Conservation (phyloP, 2,329 filamentous ascomycete species). For the Tolypocladium endophyticum region DNA sequence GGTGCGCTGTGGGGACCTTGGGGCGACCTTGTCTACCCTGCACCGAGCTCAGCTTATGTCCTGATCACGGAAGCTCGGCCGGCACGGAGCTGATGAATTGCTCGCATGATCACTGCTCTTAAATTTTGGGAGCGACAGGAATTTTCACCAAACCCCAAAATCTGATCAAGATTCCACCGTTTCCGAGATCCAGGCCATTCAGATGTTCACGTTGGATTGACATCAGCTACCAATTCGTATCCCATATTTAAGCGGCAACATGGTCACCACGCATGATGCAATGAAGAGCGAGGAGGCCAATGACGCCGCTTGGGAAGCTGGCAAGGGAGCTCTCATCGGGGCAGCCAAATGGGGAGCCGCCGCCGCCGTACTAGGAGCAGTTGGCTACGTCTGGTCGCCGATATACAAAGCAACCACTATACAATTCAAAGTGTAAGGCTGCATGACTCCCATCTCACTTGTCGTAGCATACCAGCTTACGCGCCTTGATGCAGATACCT, state of each 20-base stretch:
- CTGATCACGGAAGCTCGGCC: constrained; percentile 1
- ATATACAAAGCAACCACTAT: constrained; percentile 63
- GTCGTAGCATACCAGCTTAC: not conserved
- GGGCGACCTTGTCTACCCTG: not conserved
- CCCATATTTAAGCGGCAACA: not conserved
- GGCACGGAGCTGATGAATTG: not conserved
- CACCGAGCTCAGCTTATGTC: not conserved
- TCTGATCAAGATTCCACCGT: not conserved
- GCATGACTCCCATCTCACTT: not conserved
- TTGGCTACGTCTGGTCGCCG: constrained; percentile 56
- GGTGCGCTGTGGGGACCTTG: constrained; percentile 1
- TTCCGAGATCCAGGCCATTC: not conserved
- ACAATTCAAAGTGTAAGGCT: constrained; percentile 64
- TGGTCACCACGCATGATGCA: constrained; percentile 36
- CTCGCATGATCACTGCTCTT: not conserved
- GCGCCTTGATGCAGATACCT: constrained; percentile 47
- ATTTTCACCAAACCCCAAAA: not conserved
- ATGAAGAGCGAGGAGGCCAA: constrained; percentile 57
- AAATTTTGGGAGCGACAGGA: not conserved
- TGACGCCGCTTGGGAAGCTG: constrained; percentile 61
- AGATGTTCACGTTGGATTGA: not conserved
- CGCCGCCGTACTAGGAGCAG: constrained; percentile 48
- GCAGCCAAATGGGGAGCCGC: constrained; percentile 64
- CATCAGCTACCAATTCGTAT: not conserved
- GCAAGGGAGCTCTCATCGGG: constrained; percentile 54